Conservation (phyloP, 352 stramenopile species). For the Phytophthora meadii region DNA sequence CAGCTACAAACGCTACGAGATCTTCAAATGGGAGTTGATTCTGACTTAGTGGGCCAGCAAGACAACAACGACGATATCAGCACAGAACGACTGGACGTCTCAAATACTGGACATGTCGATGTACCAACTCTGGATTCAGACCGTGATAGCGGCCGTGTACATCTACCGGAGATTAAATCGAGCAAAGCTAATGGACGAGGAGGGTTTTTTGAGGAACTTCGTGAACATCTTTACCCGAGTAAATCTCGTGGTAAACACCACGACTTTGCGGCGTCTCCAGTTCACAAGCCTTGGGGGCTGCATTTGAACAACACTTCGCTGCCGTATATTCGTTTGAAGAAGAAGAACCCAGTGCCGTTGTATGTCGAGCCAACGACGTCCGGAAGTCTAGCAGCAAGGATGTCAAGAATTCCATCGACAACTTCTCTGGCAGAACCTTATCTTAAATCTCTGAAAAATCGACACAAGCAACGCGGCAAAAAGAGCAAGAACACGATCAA, state of each 20-base stretch:
- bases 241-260: slow-evolving; percentile 26
- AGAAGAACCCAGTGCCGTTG: slow-evolving; percentile 47
- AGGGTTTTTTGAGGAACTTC: slow-evolving; percentile 36
- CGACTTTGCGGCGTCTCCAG: slow-evolving; percentile 23
- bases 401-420: slow-evolving; percentile 13
- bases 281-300: slow-evolving; percentile 59
- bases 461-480: slow-evolving; percentile 31
- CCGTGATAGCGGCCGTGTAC: slow-evolving; percentile 11
- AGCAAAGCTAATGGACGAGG: slow-evolving; percentile 16
- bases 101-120: slow-evolving; percentile 14
- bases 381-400: slow-evolving; percentile 15
- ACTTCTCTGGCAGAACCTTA: slow-evolving; percentile 58
- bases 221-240: slow-evolving; percentile 31
- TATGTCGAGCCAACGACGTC: slow-evolving; percentile 28
- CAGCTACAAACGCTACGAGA: slow-evolving; percentile 69
- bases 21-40: slow-evolving; percentile 11
- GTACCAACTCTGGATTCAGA: slow-evolving; percentile 13
- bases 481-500: slow-evolving; percentile 6
- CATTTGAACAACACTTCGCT: slow-evolving; percentile 65
- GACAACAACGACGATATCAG: slow-evolving; percentile 30
- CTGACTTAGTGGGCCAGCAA: slow-evolving; percentile 21
- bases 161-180: slow-evolving; percentile 27
- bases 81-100: slow-evolving; percentile 13
- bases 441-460: slow-evolving; percentile 80
- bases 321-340: slow-evolving; percentile 77